phyloP scores from a whole-genome alignment of 2,329 filamentous ascomycete genomes.

The Sphaerulina vaccinii region DNA sequence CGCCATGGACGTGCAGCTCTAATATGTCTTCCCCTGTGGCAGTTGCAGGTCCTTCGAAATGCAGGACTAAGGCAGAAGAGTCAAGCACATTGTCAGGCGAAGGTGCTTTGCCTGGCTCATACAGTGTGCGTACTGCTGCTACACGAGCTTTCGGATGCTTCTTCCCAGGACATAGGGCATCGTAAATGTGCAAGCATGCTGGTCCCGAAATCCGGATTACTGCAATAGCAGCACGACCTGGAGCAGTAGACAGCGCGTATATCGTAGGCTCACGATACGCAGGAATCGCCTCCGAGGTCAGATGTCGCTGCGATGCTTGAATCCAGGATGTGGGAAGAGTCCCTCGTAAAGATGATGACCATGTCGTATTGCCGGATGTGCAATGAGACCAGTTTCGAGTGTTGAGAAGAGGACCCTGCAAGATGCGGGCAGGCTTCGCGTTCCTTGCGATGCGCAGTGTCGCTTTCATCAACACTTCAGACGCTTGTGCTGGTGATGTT shows the following conservation, averaged over 20 bases:
- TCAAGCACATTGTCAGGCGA: constrained; percentile 60
- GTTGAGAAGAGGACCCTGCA: not conserved
- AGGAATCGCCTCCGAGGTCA: not conserved
- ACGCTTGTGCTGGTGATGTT: not conserved
- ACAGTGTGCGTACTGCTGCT: constrained; percentile 73
- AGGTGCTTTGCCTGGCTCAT: constrained; percentile 52
- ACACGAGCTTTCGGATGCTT: constrained; percentile 57
- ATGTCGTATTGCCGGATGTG: not conserved
- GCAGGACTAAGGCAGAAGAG: constrained; percentile 74
- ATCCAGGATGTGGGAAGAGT: not conserved
- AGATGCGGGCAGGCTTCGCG: not conserved
- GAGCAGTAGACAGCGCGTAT: constrained; percentile 85
- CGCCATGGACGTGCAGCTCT: constrained; percentile 93
- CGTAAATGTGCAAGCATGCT: constrained; percentile 67
- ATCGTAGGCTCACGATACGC: constrained; percentile 60
- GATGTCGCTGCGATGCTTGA: not conserved
- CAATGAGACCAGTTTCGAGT: not conserved
- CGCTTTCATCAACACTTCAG: not conserved
- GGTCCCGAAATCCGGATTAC: constrained; percentile 84
- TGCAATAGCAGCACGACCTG: constrained; percentile 84
- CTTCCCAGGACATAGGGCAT: constrained; percentile 58
- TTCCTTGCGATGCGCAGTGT: not conserved
- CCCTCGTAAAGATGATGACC: not conserved
- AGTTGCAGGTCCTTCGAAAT: constrained; percentile 76
- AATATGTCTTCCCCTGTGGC: constrained; percentile 91